These are phyloP conservation scores for Alternaria hordeiaustralica DNA, from an alignment of 2,329 filamentous ascomycete genomes.

Conservation along the genomic window DNA sequence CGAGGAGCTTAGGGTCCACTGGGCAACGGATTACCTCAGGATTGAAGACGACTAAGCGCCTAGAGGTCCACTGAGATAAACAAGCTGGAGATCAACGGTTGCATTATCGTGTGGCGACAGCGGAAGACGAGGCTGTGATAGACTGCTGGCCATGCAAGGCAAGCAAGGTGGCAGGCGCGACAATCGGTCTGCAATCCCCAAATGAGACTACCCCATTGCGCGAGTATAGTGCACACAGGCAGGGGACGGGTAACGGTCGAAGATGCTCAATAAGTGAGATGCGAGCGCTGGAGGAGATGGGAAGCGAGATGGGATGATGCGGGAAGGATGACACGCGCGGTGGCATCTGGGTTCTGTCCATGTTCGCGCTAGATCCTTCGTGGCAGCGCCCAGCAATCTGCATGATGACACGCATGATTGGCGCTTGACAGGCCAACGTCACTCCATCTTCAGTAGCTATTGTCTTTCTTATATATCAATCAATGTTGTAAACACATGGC, in stretches of 20 bases:
- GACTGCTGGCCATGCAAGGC: not conserved
- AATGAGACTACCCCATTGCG: not conserved
- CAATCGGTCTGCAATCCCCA: not conserved
- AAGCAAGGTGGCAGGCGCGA: not conserved
- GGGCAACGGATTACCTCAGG: not conserved
- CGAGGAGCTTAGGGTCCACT: not conserved
- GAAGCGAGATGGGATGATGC: not conserved
- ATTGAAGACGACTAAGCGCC: not conserved
- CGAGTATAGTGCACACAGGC: fast-evolving
- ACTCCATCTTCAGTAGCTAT: not conserved
- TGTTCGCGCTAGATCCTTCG: constrained; percentile 3
- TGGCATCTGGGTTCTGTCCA: not conserved
- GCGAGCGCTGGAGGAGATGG: not conserved
- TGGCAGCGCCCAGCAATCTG: not conserved
- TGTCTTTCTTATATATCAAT: not conserved
- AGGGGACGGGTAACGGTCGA: too few species aligned
- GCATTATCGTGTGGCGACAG: not conserved
- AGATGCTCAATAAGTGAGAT: not conserved
- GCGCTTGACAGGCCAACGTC: not conserved
- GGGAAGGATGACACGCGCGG: not conserved
- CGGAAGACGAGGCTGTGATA: not conserved
- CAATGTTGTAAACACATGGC: not conserved
- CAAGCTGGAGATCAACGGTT: not conserved
- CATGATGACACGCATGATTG: not conserved
- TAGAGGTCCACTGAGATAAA: not conserved